phyloP scores from a whole-genome alignment of 257 asterid genomes.

The Plectranthus barbatus region DNA sequence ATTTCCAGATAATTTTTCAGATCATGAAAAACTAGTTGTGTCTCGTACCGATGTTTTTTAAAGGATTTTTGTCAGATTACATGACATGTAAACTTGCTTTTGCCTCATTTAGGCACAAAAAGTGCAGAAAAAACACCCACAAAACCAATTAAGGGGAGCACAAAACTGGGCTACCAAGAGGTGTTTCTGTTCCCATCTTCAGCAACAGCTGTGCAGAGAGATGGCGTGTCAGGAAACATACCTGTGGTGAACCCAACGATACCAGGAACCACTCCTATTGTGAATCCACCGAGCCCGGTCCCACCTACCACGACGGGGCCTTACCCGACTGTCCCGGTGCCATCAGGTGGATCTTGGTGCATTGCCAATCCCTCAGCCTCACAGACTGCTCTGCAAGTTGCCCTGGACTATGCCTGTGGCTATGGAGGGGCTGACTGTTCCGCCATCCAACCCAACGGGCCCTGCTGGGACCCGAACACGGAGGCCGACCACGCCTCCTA shows the following conservation, averaged over 20 bases:
- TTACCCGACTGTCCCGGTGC: slow-evolving; percentile 15
- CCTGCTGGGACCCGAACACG: slow-evolving; percentile 59
- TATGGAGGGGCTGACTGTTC: slow-evolving; percentile 77
- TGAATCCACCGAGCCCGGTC: slow-evolving; percentile 19
- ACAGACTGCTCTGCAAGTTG: slow-evolving; percentile 58
- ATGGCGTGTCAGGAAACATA: no score
- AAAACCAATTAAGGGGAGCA: no score
- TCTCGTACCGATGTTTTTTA: no score
- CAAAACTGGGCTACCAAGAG: slow-evolving; percentile 16
- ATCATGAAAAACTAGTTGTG: no score
- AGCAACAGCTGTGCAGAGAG: slow-evolving; percentile 19
- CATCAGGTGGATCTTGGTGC: slow-evolving; percentile 52
- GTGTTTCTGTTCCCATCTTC: slow-evolving; percentile 22
- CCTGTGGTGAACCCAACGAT: slow-evolving; percentile 33
- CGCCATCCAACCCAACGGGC: slow-evolving; percentile 42
- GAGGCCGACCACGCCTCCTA: slow-evolving; percentile 50
- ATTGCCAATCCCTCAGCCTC: slow-evolving; percentile 46
- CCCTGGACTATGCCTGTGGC: slow-evolving; percentile 82
- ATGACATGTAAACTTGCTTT: not conserved
- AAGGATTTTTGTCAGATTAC: no score
- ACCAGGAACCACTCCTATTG: slow-evolving; percentile 23
- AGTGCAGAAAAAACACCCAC: slow-evolving; percentile 26
- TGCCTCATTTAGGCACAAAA: slow-evolving; percentile 29
- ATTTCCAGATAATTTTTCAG: no score
- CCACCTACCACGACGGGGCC: slow-evolving; percentile 20